Conservation (phyloP, 2,329 filamentous ascomycete genomes). For the Colletotrichum destructivum region DNA sequence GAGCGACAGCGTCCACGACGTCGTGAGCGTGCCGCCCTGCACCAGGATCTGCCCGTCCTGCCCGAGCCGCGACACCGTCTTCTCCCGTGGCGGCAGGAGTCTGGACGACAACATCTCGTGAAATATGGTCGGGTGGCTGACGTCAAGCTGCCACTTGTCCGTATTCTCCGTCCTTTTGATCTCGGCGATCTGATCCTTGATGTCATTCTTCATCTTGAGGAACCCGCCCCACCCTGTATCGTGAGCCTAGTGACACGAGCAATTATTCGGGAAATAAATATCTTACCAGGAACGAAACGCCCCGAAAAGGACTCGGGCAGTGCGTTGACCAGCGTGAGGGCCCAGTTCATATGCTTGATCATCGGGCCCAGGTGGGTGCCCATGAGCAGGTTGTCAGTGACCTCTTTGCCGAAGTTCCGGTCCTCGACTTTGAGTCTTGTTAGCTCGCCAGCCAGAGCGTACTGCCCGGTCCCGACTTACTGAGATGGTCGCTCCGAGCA, state of each 20-base stretch:
- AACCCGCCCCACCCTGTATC: constrained; percentile 54
- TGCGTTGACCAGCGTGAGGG: constrained; percentile 53
- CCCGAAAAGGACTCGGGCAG: constrained; percentile 54
- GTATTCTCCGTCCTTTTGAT: constrained; percentile 54
- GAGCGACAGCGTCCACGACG: constrained; percentile 53
- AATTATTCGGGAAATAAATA: neutral
- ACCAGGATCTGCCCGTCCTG: constrained; percentile 58
- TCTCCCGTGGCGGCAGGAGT: constrained; percentile 52
- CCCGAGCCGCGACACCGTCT: constrained; percentile 51
- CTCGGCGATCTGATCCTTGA: constrained; percentile 53
- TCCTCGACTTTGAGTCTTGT: constrained; percentile 48
- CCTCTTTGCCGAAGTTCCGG: constrained; percentile 53
- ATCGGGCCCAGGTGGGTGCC: constrained; percentile 56
- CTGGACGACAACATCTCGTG: constrained; percentile 52
- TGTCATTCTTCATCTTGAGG: constrained; percentile 57
- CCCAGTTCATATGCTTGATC: constrained; percentile 55
- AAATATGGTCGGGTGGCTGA: constrained; percentile 56
- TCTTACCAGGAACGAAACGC: constrained; percentile 51
- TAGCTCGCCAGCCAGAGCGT: constrained; percentile 15
- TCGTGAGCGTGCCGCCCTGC: constrained; percentile 58
- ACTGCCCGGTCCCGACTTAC: constrained; percentile 39
- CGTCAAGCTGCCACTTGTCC: constrained; percentile 52
- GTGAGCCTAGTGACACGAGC: constrained; percentile 16
- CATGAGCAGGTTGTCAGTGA: constrained; percentile 54
- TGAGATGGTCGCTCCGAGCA: constrained; percentile 52